Evolutionary conservation across 805 yeast species (phyloP).

Genomic region (Candida awuae): DNA sequence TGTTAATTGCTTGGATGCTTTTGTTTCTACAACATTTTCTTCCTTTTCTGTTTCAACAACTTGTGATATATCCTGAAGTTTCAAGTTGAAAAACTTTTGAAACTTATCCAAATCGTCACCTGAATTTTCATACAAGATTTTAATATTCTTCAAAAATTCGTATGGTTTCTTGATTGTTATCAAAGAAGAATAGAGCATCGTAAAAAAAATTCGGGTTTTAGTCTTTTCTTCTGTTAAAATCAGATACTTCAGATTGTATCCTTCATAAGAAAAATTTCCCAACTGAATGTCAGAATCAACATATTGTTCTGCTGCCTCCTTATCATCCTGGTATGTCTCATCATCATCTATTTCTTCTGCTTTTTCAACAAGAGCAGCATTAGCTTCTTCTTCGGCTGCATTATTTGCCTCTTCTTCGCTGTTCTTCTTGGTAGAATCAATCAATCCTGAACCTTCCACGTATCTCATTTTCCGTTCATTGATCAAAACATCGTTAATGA

Average conservation of each 20-base stretch:
- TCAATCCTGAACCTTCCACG: slow-evolving; percentile 16
- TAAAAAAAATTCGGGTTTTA: slow-evolving; percentile 29
- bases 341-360: slow-evolving; percentile 4
- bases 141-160: slow-evolving; percentile 23
- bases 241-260: slow-evolving; percentile 39
- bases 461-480: slow-evolving; percentile 28
- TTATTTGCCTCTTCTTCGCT: slow-evolving; percentile 1
- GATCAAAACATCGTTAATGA: slow-evolving; percentile 43
- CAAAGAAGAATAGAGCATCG: slow-evolving; percentile 35
- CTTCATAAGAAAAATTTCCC: slow-evolving; percentile 29
- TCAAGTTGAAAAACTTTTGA: slow-evolving; percentile 33
- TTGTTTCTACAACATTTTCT: slow-evolving; percentile 3
- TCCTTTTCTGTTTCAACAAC: slow-evolving; percentile 9
- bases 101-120: slow-evolving; percentile 27
- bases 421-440: neutral
- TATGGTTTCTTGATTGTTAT: slow-evolving; percentile 25
- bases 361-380: slow-evolving; percentile 1
- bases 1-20: too few relatives aligned
- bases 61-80: slow-evolving; percentile 26
- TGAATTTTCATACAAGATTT: slow-evolving; percentile 17
- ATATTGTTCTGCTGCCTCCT: slow-evolving; percentile 18
- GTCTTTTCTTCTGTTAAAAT: slow-evolving; percentile 32
- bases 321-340: slow-evolving; percentile 12
- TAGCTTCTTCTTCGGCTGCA: neutral
- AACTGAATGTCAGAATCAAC: slow-evolving; percentile 16